Evolutionary conservation across 2,329 filamentous ascomycete species (phyloP), one percentile per base, ranked within the genome.

Genomic region (Trichophyton benhamiae): DNA sequence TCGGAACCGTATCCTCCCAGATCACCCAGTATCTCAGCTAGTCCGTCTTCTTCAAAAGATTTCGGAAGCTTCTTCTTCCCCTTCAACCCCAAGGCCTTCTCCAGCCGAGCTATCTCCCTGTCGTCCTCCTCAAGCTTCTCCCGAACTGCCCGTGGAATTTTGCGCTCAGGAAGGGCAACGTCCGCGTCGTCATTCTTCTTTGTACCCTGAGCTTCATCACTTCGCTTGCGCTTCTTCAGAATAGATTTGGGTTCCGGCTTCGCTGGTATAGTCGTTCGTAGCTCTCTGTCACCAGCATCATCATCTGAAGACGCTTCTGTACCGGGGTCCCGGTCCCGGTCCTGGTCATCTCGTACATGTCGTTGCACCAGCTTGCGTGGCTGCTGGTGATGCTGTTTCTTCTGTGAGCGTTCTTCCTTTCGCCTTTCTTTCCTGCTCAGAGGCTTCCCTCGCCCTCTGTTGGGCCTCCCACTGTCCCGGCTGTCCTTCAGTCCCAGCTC

Each of bases 41-140:
- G 76, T 0, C 91, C 92, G 69, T 96, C 91, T 5, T 95, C 88
- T 20, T 84, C 82, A 67, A 91, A 90, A 0, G 84, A 79, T 66
- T 88, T 87, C 0, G 86, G 85, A 3, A 89, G 73, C 36, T 83
- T 86, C 69, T 90, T 95, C 63, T 87, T 87, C 25, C 84, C 83
- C 70, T 86, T 89, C 5, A 70, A 81, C 0, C 94, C 92, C 2
- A 99, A 77, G 69, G 89, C 95, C 72, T 87, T 91, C 76, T 99
- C 94, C 36, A 96, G 77, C 2, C 85, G 85, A 20, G 87, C 86
- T 67, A 99, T 97, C 67, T 96, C 90, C 1, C 85, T 88, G 69
- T 97, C 91, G 62, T 99, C 92, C 64, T 89, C 80, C 0, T 83
- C 85, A 3, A 96, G 77, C 66, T 82, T 84, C 2, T 86, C 81